These are phyloP conservation scores for Apophysomyces trapeziformis DNA, from an alignment of 371 early-diverging fungal species.

Conservation along the genomic window DNA sequence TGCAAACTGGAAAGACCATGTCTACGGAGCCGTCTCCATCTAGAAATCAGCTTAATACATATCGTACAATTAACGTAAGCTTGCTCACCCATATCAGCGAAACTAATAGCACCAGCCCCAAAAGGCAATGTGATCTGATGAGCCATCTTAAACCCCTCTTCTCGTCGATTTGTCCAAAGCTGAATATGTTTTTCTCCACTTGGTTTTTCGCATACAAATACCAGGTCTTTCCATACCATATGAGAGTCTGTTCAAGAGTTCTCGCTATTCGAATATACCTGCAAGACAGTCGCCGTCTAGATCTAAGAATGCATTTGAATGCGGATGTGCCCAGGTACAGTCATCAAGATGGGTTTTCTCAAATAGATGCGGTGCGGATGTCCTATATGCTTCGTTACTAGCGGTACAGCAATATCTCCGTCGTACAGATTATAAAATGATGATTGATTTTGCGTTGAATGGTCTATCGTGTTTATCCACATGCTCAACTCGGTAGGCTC, in stretches of 20 bases:
- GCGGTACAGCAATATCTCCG: constrained; percentile 12
- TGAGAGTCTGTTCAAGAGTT: neutral
- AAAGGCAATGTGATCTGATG: constrained; percentile 64
- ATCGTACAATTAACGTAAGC: neutral
- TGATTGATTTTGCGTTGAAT: constrained; percentile 19
- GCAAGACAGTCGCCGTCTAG: constrained; percentile 91
- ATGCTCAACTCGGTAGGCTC: constrained; percentile 45
- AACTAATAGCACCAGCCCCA: constrained; percentile 80
- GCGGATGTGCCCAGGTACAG: constrained; percentile 76
- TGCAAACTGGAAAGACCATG: constrained; percentile 78
- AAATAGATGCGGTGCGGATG: constrained; percentile 31
- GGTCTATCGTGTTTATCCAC: constrained; percentile 58
- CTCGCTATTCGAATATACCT: constrained; percentile 35
- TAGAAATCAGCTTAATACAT: neutral
- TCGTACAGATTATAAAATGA: constrained; percentile 45
- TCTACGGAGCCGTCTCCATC: constrained; percentile 92
- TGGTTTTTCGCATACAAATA: constrained; percentile 73
- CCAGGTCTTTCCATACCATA: constrained; percentile 63
- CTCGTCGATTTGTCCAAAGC: constrained; percentile 76
- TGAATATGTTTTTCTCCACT: constrained; percentile 60
- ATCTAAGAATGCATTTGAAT: constrained; percentile 92
- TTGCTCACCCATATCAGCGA: constrained; percentile 78
- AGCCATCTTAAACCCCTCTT: constrained; percentile 65
- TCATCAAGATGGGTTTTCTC: constrained; percentile 30
- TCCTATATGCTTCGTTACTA: constrained; percentile 20